Percentiles rank a stretch among this genome's conserved stretches.
These are phyloP conservation scores for Pichia thaimueangensis DNA, from an alignment of 805 yeast genomes.

Conservation along the genomic window DNA sequence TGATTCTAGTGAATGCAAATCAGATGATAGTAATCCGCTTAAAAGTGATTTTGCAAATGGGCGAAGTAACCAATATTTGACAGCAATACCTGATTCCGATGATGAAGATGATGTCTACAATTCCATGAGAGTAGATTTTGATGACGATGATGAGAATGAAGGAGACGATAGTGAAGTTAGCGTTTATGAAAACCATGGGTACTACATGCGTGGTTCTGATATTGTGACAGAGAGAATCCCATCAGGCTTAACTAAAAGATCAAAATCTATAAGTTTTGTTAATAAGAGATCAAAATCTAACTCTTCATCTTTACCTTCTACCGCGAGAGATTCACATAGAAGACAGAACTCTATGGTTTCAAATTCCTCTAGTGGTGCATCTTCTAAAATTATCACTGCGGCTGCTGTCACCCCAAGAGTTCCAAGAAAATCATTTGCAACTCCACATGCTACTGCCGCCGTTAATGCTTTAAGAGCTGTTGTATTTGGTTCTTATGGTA, in stretches of 20 bases:
- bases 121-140: conserved; percentile 23
- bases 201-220: conserved; percentile 29
- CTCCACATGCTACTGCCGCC: conserved; percentile 64
- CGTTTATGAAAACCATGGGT: conserved; percentile 20
- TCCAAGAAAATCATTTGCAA: conserved; percentile 50
- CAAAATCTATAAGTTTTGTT: conserved; percentile 59
- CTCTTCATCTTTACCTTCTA: not conserved
- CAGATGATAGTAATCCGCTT: not conserved
- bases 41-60: conserved; percentile 9
- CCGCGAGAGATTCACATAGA: not conserved
- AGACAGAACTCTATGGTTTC: not conserved
- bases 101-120: conserved; percentile 39
- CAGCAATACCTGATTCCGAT: conserved; percentile 19
- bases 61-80: conserved; percentile 9
- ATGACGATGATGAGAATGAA: conserved; percentile 35
- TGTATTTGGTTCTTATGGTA: conserved; percentile 45
- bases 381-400: conserved; percentile 42
- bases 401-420: conserved; percentile 82
- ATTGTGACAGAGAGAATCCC: conserved; percentile 34
- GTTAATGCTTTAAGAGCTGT: conserved; percentile 71
- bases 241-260: conserved; percentile 43
- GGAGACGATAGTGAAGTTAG: conserved; percentile 34
- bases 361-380: not conserved
- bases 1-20: not conserved
- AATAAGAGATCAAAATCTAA: conserved; percentile 41